A percentile compares a stretch with the other conserved stretches of the same genome.
Evolutionary conservation across 495 filamentous ascomycete genomes (phyloP).

Genomic region (Hyaloscypha hepaticicola): DNA sequence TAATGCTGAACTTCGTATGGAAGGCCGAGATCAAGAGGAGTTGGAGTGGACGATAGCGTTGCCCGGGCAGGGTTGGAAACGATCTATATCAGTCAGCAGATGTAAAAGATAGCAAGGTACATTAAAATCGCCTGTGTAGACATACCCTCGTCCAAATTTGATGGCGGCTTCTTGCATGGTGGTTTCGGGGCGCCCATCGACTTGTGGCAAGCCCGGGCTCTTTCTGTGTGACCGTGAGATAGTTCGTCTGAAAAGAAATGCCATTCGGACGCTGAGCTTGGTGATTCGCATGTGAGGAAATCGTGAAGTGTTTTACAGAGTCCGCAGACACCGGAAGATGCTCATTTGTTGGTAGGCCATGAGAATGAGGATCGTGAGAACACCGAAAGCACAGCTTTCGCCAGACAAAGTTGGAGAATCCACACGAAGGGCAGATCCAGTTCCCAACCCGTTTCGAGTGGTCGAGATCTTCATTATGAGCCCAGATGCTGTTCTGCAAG

Average conservation of each 20-base stretch:
- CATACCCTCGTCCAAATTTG: conserved; percentile 26
- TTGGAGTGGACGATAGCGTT: neutral
- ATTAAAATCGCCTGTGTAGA: neutral
- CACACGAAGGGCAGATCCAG: conserved; percentile 35
- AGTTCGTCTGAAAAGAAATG: neutral
- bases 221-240: neutral
- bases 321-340: neutral
- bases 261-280: neutral
- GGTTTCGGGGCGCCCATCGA: conserved; percentile 29
- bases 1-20: conserved; percentile 44
- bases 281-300: neutral
- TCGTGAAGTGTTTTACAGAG: neutral
- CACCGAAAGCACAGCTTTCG: conserved; percentile 25
- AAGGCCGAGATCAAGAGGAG: conserved; percentile 32
- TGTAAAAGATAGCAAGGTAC: neutral
- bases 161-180: neutral
- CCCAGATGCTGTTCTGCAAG: neutral
- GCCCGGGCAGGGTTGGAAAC: conserved; percentile 1
- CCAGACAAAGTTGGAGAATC: conserved; percentile 47
- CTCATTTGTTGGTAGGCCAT: neutral
- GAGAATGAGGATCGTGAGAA: neutral
- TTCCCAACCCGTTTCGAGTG: conserved; percentile 2
- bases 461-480: neutral
- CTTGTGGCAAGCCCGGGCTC: conserved; percentile 20
- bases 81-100: conserved; percentile 3